These are phyloP conservation scores for Penicillium digitatum DNA, from an alignment of 2,329 filamentous ascomycete genomes.

Conservation along the genomic window DNA sequence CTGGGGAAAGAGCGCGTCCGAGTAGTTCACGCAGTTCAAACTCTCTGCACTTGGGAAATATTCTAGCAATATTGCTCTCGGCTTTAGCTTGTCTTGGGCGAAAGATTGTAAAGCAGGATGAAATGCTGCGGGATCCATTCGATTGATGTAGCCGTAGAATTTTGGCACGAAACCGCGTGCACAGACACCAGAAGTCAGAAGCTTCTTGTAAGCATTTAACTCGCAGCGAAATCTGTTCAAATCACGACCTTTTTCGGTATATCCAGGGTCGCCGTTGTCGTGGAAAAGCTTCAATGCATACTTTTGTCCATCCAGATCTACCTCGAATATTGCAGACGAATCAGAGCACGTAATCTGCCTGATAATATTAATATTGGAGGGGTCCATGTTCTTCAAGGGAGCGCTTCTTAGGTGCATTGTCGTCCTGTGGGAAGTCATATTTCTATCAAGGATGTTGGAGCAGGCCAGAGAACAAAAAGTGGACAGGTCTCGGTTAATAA, in stretches of 20 bases:
- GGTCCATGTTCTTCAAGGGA: not conserved
- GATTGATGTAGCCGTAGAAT: conserved; percentile 24
- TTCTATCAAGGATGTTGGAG: no score
- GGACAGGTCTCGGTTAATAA: no score
- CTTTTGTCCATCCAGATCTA: conserved; percentile 14
- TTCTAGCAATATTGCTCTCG: conserved; percentile 18
- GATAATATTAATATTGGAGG: conserved; percentile 6
- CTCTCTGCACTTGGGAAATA: conserved; percentile 14
- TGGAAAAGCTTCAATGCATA: conserved; percentile 18
- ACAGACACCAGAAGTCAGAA: conserved; percentile 16
- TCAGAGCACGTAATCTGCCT: conserved; percentile 8
- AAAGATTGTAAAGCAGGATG: conserved; percentile 18
- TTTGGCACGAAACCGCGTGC: conserved; percentile 19
- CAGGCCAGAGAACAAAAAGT: no score
- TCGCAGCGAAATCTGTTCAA: conserved; percentile 26
- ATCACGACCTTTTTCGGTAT: conserved; percentile 22
- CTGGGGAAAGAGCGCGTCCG: conserved; percentile 9
- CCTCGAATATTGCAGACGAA: conserved; percentile 16
- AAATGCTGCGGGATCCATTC: conserved; percentile 17
- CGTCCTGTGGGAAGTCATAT: not conserved
- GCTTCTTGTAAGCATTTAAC: conserved; percentile 21
- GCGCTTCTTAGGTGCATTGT: not conserved
- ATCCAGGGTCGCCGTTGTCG: no score
- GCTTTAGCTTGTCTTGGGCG: conserved; percentile 14
- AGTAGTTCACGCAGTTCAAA: conserved; percentile 22